phyloP scores from a whole-genome alignment of 306 rosid species.

The Sindora glabra region DNA sequence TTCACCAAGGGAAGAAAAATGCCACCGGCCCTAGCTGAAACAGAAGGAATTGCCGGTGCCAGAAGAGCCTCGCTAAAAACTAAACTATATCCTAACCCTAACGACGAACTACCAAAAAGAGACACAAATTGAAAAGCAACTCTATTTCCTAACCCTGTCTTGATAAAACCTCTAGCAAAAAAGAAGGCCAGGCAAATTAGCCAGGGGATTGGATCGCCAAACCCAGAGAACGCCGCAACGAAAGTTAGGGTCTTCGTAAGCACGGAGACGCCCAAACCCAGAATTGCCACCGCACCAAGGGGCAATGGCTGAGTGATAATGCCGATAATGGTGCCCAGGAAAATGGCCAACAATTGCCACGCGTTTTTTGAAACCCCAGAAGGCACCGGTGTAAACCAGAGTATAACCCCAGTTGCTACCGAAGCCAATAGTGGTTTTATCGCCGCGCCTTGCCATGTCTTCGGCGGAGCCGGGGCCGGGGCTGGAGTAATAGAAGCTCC shows the following conservation, averaged over 20 bases:
- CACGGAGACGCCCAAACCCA: slow-evolving; percentile 83
- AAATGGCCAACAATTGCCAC: slow-evolving; percentile 85
- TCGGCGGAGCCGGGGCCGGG: slow-evolving; percentile 38
- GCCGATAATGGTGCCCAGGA: slow-evolving; percentile 86
- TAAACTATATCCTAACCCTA: slow-evolving; percentile 89
- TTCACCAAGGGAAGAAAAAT: slow-evolving; percentile 88
- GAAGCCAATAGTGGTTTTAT: slow-evolving; percentile 74
- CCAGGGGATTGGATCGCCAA: slow-evolving; percentile 98
- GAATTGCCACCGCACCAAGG: slow-evolving; percentile 82
- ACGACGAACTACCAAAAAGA: slow-evolving; percentile 84
- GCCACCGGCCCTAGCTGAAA: slow-evolving; percentile 91
- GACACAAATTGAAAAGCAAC: slow-evolving; percentile 88
- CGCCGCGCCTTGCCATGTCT: slow-evolving; percentile 89
- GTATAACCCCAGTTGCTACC: slow-evolving; percentile 55
- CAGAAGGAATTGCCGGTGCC: slow-evolving; percentile 95
- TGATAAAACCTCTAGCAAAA: slow-evolving; percentile 92
- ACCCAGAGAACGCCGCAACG: slow-evolving; percentile 86
- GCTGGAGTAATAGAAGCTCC: slow-evolving; percentile 19
- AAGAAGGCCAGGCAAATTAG: slow-evolving; percentile 88
- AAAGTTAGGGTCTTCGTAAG: slow-evolving; percentile 84
- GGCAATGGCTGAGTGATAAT: slow-evolving; percentile 91
- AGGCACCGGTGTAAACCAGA: slow-evolving; percentile 89
- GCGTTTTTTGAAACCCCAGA: slow-evolving; percentile 67
- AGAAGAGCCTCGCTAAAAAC: slow-evolving; percentile 90
- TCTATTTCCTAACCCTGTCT: slow-evolving; percentile 91